Evolutionary conservation across 106 monocot genomes (phyloP).

Genomic region (Acorus gramineus): DNA sequence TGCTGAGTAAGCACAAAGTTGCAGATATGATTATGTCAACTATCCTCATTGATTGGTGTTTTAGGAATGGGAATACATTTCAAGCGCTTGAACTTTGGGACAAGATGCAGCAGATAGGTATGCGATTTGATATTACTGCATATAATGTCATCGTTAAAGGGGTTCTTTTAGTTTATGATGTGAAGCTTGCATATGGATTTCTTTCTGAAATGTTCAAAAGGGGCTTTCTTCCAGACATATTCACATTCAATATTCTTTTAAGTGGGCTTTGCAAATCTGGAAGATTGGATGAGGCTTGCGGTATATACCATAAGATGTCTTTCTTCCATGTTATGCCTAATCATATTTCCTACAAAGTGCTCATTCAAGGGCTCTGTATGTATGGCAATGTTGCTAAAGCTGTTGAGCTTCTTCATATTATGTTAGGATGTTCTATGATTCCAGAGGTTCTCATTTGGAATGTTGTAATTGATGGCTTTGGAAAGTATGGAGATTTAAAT

Average conservation of each 20-base stretch:
- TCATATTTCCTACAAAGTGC: constrained; percentile 33
- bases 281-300: constrained; percentile 47
- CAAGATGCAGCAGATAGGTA: constrained; percentile 22
- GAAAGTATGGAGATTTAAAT: constrained; percentile 28
- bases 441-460: constrained; percentile 54
- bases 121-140: constrained; percentile 35
- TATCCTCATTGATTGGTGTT: constrained; percentile 55
- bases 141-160: constrained; percentile 76
- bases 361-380: constrained; percentile 49
- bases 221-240: constrained; percentile 57
- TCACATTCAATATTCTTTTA: constrained; percentile 72
- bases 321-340: constrained; percentile 36
- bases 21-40: constrained; percentile 53
- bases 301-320: constrained; percentile 29
- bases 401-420: constrained; percentile 20
- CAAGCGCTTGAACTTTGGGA: constrained; percentile 49
- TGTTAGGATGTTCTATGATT: constrained; percentile 30
- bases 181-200: constrained; percentile 36
- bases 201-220: constrained; percentile 58
- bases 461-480: constrained; percentile 56
- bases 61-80: constrained; percentile 32
- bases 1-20: constrained; percentile 30
- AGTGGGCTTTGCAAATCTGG: constrained; percentile 36
- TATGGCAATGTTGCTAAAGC: constrained; percentile 33
- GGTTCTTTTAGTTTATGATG: constrained; percentile 35